A percentile compares a stretch with the other conserved stretches of the same genome.
These are phyloP conservation scores for Penicillium bovifimosum DNA, from an alignment of 495 filamentous ascomycete species.

Conservation along the genomic window DNA sequence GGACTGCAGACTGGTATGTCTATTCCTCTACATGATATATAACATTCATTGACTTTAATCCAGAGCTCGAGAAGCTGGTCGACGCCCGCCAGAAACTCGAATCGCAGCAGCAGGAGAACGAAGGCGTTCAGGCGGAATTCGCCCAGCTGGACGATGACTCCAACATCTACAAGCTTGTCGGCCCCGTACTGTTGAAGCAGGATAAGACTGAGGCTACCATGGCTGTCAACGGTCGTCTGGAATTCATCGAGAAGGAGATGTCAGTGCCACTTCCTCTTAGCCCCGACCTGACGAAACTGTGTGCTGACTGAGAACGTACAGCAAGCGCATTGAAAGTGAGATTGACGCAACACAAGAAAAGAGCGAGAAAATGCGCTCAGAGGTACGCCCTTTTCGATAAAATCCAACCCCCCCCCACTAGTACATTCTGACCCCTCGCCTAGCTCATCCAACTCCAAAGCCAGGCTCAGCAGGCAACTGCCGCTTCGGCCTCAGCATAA, in stretches of 20 bases:
- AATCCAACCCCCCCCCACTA: neutral
- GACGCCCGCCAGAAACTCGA: constrained; percentile 88
- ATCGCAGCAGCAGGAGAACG: constrained; percentile 88
- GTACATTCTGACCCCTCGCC: constrained; percentile 14
- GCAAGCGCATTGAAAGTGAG: constrained; percentile 74
- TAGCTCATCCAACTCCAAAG: constrained; percentile 44
- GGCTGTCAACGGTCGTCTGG: constrained; percentile 83
- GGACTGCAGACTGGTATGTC: constrained; percentile 71
- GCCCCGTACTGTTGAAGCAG: constrained; percentile 90
- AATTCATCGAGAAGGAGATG: constrained; percentile 95
- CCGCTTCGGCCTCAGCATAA: constrained; percentile 35
- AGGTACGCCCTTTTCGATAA: constrained; percentile 46
- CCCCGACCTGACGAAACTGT: neutral
- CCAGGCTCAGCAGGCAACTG: constrained; percentile 36
- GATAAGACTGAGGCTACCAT: constrained; percentile 80
- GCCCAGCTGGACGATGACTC: constrained; percentile 66
- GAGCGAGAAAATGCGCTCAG: constrained; percentile 72
- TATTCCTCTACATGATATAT: neutral
- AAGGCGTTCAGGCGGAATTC: constrained; percentile 90
- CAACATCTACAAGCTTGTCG: constrained; percentile 91
- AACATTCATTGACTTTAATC: constrained; percentile 8
- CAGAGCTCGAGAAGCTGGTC: constrained; percentile 73
- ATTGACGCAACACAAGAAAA: constrained; percentile 75
- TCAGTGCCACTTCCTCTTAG: constrained; percentile 35
- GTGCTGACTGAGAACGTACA: constrained; percentile 31